A percentile compares a stretch with the other conserved stretches of the same genome.
phyloP scores from a whole-genome alignment of 2,329 filamentous ascomycete genomes.

The Akanthomyces lecanii region DNA sequence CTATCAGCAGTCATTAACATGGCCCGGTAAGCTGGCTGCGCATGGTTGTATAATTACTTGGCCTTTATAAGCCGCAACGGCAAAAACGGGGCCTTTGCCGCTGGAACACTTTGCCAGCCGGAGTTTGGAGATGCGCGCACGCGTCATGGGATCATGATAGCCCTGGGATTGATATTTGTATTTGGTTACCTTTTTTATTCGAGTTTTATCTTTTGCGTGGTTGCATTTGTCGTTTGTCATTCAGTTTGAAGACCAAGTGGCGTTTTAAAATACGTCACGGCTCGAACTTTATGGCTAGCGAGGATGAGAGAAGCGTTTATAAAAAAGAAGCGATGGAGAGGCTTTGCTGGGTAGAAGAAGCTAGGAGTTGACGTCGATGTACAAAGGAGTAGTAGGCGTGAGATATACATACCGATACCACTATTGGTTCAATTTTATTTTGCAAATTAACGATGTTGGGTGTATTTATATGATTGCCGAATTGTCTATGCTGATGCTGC shows the following conservation, averaged over 20 bases:
- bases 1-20: slow-evolving; percentile 53
- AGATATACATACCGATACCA: slow-evolving; percentile 27
- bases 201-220: neutral
- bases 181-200: neutral
- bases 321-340: slow-evolving; percentile 17
- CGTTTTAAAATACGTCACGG: neutral
- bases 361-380: slow-evolving; percentile 19
- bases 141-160: slow-evolving; percentile 12
- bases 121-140: slow-evolving; percentile 5
- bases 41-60: slow-evolving; percentile 30
- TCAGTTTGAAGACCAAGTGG: neutral
- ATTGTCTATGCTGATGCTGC: slow-evolving; percentile 11
- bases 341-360: slow-evolving; percentile 3
- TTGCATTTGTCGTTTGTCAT: slow-evolving; percentile 9
- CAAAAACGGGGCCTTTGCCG: neutral
- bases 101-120: slow-evolving; percentile 2
- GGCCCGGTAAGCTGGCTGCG: slow-evolving; percentile 68
- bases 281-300: neutral
- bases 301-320: slow-evolving; percentile 15
- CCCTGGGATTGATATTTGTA: slow-evolving; percentile 11
- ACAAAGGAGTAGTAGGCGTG: slow-evolving; percentile 23
- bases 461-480: slow-evolving; percentile 17
- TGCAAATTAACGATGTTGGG: neutral
- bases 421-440: slow-evolving; percentile 3
- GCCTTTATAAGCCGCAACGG: neutral